Base-by-base conservation (phyloP, 2,329 filamentous ascomycete genomes). In the Didymella sp. region DNA sequence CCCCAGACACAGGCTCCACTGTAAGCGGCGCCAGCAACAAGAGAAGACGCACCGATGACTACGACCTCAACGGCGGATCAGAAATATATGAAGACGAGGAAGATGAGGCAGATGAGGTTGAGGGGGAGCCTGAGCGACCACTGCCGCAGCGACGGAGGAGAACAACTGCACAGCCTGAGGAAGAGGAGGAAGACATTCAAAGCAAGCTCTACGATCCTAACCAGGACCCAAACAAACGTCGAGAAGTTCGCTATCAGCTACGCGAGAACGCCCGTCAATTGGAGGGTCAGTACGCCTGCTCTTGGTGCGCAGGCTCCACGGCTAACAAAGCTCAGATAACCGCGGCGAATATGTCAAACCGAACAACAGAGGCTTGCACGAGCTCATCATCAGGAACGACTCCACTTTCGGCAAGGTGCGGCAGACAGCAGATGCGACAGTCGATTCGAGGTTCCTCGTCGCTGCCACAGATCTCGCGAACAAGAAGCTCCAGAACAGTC, bases 341-440 rank as follows among this genome's bases (percentile, higher is more conserved):
- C 85, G 85, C 47, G 85, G 89, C 59, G 89, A 94, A 66, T 89
- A 87, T 58, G 77, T 96, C 22, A 83, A 87, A 63, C 81, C 83
- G 1, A 85, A 86, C 33, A 90, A 88, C 8, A 80, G 82, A 22
- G 86, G 87, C 1, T 79, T 96, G 15, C 80, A 84, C 56, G 81
- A 89, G 9, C 86, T 87, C 1, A 79, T 98, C 22, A 75, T 84
- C 22, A 83, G 84, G 61, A 88, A 89, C 15, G 88, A 95, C 65
- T 75, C 81, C 31, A 78, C 88, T 13, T 87, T 89, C 59, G 81
- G 82, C 53, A 82, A 86, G 64, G 89, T 96, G 58, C 91, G 89
- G 68, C 93, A 97, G 78, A 96, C 95, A 0, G 87, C 88, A 2
- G 95, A 98, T 73, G 95, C 95, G 0, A 91, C 90, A 0, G 88